Conservation (phyloP, 1,139 yeast genomes). For the Scheffersomyces lignicola region DNA sequence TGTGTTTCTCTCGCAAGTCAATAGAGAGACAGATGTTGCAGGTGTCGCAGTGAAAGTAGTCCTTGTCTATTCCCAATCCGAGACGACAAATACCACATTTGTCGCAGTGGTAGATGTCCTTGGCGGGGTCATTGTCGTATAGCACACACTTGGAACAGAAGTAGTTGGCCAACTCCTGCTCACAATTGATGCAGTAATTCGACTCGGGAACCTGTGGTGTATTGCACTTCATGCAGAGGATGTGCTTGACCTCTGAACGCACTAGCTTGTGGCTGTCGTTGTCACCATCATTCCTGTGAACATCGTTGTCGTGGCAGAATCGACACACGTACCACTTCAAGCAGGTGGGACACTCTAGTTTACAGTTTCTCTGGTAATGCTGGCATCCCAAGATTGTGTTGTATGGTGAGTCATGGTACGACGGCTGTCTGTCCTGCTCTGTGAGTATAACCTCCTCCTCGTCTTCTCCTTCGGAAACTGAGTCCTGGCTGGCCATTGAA, state of each 20-base stretch:
- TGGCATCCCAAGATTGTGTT: conserved; percentile 63
- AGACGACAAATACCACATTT: conserved; percentile 91
- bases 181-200: conserved; percentile 68
- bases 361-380: conserved; percentile 84
- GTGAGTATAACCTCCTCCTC: conserved; percentile 45
- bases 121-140: conserved; percentile 78
- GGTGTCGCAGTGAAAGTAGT: conserved; percentile 87
- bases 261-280: conserved; percentile 57
- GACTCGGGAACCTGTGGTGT: conserved; percentile 70
- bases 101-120: conserved; percentile 87
- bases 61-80: conserved; percentile 85
- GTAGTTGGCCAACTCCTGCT: conserved; percentile 66
- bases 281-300: conserved; percentile 61
- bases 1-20: conserved; percentile 73
- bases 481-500: conserved; percentile 14
- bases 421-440: conserved; percentile 49
- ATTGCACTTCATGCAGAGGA: conserved; percentile 79
- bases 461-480: conserved; percentile 14
- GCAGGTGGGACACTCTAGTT: conserved; percentile 78
- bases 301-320: conserved; percentile 75
- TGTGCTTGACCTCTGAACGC: conserved; percentile 63
- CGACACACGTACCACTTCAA: conserved; percentile 77
- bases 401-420: conserved; percentile 41
- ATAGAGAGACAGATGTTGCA: conserved; percentile 89
- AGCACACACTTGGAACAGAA: conserved; percentile 77